phyloP scores from a whole-genome alignment of 2,329 filamentous ascomycete genomes.

The Chaetomiaceae sp. region DNA sequence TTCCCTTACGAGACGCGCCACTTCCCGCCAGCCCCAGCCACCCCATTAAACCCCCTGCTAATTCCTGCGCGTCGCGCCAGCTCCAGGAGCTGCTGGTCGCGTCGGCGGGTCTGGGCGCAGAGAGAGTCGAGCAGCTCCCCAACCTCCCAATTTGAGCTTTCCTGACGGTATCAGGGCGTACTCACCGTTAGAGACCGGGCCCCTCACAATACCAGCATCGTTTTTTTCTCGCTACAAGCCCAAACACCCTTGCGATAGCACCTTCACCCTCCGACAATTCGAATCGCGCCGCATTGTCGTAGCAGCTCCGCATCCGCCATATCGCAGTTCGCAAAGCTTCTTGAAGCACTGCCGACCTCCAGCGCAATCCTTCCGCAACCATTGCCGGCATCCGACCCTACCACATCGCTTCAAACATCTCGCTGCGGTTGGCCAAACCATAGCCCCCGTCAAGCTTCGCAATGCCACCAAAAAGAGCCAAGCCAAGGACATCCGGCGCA shows the following conservation, averaged over 20 bases:
- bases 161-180: not conserved
- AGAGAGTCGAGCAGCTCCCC: slow-evolving; percentile 9
- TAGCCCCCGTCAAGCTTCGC: not conserved
- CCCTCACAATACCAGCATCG: slow-evolving; percentile 1
- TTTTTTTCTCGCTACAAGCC: slow-evolving; percentile 1
- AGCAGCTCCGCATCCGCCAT: no score
- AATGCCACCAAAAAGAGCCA: slow-evolving; percentile 20
- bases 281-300: not conserved
- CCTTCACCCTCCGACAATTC: not conserved
- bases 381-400: not conserved
- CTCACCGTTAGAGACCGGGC: not conserved
- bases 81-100: not conserved
- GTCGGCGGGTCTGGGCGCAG: slow-evolving; percentile 6
- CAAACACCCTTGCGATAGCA: slow-evolving; percentile 5
- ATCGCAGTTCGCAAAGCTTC: slow-evolving; percentile 6
- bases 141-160: slow-evolving; percentile 15
- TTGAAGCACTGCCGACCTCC: not conserved
- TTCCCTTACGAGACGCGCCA: not conserved
- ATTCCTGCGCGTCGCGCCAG: slow-evolving; percentile 12
- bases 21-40: slow-evolving; percentile 13
- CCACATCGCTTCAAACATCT: not conserved
- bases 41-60: slow-evolving; percentile 17
- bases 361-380: not conserved
- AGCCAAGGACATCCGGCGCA: slow-evolving; percentile 3
- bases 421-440: not conserved